phyloP scores from a whole-genome alignment of 768 basidiomycete species.

The Auriscalpium vulgare region DNA sequence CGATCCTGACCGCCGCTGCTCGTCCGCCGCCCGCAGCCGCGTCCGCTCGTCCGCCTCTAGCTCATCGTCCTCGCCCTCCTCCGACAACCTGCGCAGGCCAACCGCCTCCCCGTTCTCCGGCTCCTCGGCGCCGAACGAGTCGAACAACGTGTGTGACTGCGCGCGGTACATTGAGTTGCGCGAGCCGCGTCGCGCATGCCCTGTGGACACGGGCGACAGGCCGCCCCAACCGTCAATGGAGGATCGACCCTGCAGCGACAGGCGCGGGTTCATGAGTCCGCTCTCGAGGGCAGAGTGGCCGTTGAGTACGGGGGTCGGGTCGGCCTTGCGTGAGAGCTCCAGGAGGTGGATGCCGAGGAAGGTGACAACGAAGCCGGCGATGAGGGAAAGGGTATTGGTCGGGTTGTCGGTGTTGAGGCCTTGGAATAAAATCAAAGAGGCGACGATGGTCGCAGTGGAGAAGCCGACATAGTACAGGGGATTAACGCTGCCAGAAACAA shows the following conservation, averaged over 20 bases:
- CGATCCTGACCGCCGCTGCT: slow-evolving; percentile 8
- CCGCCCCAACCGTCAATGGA: slow-evolving; percentile 75
- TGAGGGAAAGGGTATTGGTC: slow-evolving; percentile 76
- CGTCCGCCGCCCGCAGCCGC: slow-evolving; percentile 30
- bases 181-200: slow-evolving; percentile 46
- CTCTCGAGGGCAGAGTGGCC: slow-evolving; percentile 52
- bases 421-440: slow-evolving; percentile 94
- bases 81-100: slow-evolving; percentile 55
- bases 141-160: slow-evolving; percentile 63
- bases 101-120: slow-evolving; percentile 30
- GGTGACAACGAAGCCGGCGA: slow-evolving; percentile 86
- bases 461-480: slow-evolving; percentile 98
- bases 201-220: slow-evolving; percentile 22
- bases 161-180: slow-evolving; percentile 58
- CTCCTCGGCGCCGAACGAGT: slow-evolving; percentile 52
- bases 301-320: slow-evolving; percentile 32
- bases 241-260: slow-evolving; percentile 47
- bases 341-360: slow-evolving; percentile 97
- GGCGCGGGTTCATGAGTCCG: slow-evolving; percentile 67
- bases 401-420: slow-evolving; percentile 88
- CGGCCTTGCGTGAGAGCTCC: slow-evolving; percentile 63
- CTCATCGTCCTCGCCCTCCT: slow-evolving; percentile 50
- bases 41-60: slow-evolving; percentile 35
- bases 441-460: slow-evolving; percentile 86
- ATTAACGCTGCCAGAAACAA: slow-evolving; percentile 59